phyloP scores from a whole-genome alignment of 1,284 basidiomycete genomes.

The Tylopilus sp. region DNA sequence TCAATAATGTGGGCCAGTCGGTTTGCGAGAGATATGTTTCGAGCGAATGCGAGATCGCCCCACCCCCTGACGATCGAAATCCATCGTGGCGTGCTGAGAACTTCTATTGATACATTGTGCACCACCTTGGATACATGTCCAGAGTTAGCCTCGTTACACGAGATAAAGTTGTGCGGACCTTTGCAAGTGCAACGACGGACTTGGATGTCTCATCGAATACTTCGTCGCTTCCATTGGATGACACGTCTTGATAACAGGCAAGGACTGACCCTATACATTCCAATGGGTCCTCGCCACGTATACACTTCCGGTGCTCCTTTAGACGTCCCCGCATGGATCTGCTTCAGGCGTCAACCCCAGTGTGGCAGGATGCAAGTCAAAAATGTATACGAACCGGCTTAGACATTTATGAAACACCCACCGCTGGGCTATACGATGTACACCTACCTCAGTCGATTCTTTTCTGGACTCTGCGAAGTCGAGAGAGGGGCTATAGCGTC shows the following conservation, averaged over 20 bases:
- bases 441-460: not conserved
- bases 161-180: constrained; percentile 9
- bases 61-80: constrained; percentile 7
- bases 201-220: not conserved
- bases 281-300: not conserved
- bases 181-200: not conserved
- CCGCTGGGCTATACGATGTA: constrained; percentile 7
- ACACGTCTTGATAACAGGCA: not conserved
- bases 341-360: not conserved
- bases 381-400: constrained; percentile 13
- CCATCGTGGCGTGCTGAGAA: not conserved
- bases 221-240: not conserved
- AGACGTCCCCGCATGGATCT: constrained; percentile 6
- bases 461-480: constrained; percentile 6
- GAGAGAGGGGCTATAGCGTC: constrained; percentile 4
- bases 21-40: not conserved
- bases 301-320: not conserved
- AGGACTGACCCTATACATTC: not conserved
- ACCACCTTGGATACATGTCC: not conserved
- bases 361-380: not conserved
- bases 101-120: not conserved
- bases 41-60: not conserved
- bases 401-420: not conserved
- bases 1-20: constrained; percentile 7
- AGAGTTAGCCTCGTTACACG: not conserved